Evolutionary conservation across 176 grass and related monocot species (phyloP).

Genomic region (Triticum urartu): DNA sequence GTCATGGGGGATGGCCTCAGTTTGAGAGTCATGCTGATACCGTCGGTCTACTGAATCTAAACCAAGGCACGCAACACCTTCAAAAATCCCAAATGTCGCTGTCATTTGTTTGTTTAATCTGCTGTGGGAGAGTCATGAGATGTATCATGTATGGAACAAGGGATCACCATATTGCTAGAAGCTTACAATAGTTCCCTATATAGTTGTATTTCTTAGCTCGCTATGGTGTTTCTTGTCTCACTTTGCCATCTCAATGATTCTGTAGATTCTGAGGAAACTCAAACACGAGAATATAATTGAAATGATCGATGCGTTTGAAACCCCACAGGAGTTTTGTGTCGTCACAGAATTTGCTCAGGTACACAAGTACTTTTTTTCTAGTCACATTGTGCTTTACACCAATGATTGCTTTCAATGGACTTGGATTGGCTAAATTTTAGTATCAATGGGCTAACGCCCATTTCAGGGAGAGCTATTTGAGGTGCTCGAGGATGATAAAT

Average conservation of each 20-base stretch:
- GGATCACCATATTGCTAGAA: background rate
- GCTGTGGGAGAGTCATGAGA: background rate
- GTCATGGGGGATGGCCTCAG: background rate
- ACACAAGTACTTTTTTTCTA: constrained; percentile 1
- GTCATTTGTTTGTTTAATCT: background rate
- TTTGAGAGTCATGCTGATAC: background rate
- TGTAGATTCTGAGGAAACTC: constrained; percentile 87
- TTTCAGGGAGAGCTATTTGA: constrained; percentile 96
- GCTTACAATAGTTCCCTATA: background rate
- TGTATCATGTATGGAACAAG: background rate
- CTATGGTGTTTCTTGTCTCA: background rate
- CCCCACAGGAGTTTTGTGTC: constrained; percentile 96
- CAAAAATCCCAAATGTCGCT: background rate
- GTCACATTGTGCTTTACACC: background rate
- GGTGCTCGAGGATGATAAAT: constrained; percentile 94
- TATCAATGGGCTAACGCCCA: constrained; percentile 14
- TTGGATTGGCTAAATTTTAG: background rate
- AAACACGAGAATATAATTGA: constrained; percentile 97
- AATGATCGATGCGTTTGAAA: constrained; percentile 96
- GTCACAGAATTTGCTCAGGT: constrained; percentile 99
- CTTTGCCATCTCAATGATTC: constrained; percentile 24
- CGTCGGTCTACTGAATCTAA: constrained; percentile 4
- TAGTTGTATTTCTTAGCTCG: background rate
- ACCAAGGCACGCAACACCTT: background rate
- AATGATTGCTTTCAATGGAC: background rate